Evolutionary conservation across 2,329 filamentous ascomycete genomes (phyloP), one percentile per base, ranked within the genome.

Genomic region (Monosporascus sp.): DNA sequence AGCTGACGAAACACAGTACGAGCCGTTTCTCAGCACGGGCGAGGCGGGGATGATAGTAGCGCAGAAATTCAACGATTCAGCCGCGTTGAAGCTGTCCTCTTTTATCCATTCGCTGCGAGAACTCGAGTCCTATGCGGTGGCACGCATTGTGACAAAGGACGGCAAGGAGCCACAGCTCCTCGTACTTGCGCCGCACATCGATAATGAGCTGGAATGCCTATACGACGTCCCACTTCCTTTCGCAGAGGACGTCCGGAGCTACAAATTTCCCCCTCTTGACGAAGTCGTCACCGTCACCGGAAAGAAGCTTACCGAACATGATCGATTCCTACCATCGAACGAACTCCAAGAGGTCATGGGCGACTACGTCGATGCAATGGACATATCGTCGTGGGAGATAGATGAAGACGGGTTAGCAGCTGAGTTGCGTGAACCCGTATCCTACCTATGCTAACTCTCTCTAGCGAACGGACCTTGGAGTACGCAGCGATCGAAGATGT

Each of bases 151-250:
- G 0, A 73, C 81, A 6, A 97, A 97, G 66, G 89, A 95, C 55
- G 84, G 85, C 60, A 91, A 89, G 60, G 81, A 89, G 2, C 93
- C 94, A 0, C 66, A 84, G 31, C 74, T 97, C 17, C 72, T 96
- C 1, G 76, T 97, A 15, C 78, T 99, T 44, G 86, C 88, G 5
- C 94, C 94, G 3, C 81, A 84, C 20, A 85, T 96, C 55, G 89
- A 95, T 57, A 76, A 80, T 2, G 86, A 89, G 26, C 84, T 89
- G 59, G 92, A 97, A 68, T 93, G 89, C 62, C 78, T 99, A 2
- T 85, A 96, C 58, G 94, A 99, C 65, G 81, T 95, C 1, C 91
- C 94, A 37, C 77, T 97, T 6, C 94, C 94, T 0, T 99, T 97
- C 64, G 87, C 91, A 2, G 94, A 99, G 74, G 94, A 99, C 65